Evolutionary conservation across 176 grass and related monocot genomes (phyloP).

Genomic region (Eleusine indica): DNA sequence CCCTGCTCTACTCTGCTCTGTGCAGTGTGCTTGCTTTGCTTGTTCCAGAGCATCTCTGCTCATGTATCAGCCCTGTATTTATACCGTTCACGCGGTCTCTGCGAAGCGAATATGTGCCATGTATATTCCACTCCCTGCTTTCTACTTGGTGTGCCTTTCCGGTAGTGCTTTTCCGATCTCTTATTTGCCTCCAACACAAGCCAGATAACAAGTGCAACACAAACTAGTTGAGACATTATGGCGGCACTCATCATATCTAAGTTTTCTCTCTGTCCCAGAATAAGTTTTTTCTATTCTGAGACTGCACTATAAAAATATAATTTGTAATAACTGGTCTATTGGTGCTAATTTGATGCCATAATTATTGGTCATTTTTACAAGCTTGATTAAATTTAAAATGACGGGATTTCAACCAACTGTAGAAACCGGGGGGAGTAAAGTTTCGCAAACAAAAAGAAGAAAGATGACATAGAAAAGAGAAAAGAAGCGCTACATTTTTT

Average conservation of each 20-base stretch:
- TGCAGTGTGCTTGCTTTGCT: neutral
- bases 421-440: too few species aligned
- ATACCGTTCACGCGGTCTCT: neutral
- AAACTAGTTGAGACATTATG: neutral
- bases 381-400: too few species aligned
- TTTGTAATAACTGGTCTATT: too few species aligned
- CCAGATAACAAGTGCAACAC: neutral
- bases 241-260: neutral
- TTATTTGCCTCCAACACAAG: neutral
- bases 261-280: too few species aligned
- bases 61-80: neutral
- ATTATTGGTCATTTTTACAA: too few species aligned
- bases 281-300: too few species aligned
- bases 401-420: too few species aligned
- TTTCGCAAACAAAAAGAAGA: neutral
- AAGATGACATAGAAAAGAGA: neutral
- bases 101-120: neutral
- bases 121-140: neutral
- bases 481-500: too few species aligned
- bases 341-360: too few species aligned
- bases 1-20: neutral
- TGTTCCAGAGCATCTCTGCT: neutral
- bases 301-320: too few species aligned
- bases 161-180: too few species aligned
- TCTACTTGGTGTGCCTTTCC: neutral